These are phyloP conservation scores for Xylaria sp. DNA, from an alignment of 495 filamentous ascomycete species.

Conservation along the genomic window DNA sequence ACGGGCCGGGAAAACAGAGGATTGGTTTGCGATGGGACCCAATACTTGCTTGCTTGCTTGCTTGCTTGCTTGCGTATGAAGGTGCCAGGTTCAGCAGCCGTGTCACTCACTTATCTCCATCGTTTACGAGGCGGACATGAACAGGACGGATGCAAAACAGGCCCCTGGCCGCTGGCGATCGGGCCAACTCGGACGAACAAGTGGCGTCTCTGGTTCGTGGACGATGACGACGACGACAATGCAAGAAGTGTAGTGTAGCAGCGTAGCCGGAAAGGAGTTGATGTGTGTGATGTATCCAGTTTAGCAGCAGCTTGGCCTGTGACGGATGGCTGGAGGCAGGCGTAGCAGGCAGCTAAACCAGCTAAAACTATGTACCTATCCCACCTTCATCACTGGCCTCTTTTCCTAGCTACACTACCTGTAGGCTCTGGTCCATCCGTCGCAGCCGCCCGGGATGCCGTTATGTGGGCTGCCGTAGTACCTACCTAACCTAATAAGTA, in stretches of 20 bases:
- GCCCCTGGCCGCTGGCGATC: not conserved
- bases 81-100: not conserved
- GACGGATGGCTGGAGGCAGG: conserved; percentile 1
- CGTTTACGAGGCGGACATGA: not conserved
- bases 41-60: not conserved
- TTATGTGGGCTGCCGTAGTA: no score
- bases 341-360: conserved; percentile 8
- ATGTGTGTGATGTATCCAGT: conserved; percentile 4
- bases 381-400: not conserved
- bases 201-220: not conserved
- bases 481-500: no score
- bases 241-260: not conserved
- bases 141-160: not conserved
- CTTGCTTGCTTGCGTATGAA: not conserved
- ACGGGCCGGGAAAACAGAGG: not conserved
- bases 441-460: not conserved
- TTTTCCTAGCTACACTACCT: no score
- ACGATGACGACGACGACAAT: not conserved
- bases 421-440: no score
- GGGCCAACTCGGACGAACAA: not conserved
- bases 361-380: no score
- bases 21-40: not conserved
- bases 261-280: not conserved
- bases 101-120: no score
- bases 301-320: not conserved